phyloP scores from a whole-genome alignment of 768 basidiomycete genomes.

The Pulveroboletus sp. region DNA sequence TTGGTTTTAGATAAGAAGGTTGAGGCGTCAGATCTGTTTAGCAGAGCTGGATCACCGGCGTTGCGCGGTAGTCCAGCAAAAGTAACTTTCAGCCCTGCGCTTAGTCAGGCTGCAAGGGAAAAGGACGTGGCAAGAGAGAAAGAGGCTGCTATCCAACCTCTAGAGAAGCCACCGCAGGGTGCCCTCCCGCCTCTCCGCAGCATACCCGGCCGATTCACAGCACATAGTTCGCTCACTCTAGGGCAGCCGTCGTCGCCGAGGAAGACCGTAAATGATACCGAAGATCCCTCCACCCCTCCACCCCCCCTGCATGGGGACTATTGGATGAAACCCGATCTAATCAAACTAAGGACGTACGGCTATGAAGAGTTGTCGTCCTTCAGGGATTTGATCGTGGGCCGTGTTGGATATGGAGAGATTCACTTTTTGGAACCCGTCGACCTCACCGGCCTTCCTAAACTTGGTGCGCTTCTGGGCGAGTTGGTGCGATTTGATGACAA shows the following conservation, averaged over 20 bases:
- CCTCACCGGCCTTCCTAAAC: slow-evolving; percentile 75
- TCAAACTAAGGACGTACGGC: slow-evolving; percentile 62
- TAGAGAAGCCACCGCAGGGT: slow-evolving; percentile 15
- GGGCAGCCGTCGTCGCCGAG: slow-evolving; percentile 24
- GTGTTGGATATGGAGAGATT: slow-evolving; percentile 89
- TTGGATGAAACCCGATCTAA: slow-evolving; percentile 78
- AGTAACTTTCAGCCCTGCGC: slow-evolving; percentile 68
- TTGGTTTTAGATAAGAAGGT: slow-evolving; percentile 84
- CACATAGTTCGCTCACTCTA: slow-evolving; percentile 31
- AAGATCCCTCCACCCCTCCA: slow-evolving; percentile 22
- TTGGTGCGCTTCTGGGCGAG: slow-evolving; percentile 80
- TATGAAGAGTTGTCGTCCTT: slow-evolving; percentile 72
- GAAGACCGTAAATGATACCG: slow-evolving; percentile 27
- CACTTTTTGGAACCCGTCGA: slow-evolving; percentile 78
- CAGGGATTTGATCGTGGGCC: slow-evolving; percentile 76
- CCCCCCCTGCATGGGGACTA: slow-evolving; percentile 83
- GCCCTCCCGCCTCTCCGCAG: slow-evolving; percentile 36
- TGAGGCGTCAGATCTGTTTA: slow-evolving; percentile 67
- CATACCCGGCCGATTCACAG: slow-evolving; percentile 38
- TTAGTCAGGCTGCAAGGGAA: slow-evolving; percentile 72
- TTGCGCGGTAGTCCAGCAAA: slow-evolving; percentile 35
- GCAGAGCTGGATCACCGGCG: slow-evolving; percentile 38
- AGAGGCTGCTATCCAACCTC: slow-evolving; percentile 25
- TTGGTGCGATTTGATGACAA: slow-evolving; percentile 86
- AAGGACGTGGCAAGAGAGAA: slow-evolving; percentile 50